Base-by-base conservation (phyloP, 306 rosid genomes). In the Dalbergia cochinchinensis region DNA sequence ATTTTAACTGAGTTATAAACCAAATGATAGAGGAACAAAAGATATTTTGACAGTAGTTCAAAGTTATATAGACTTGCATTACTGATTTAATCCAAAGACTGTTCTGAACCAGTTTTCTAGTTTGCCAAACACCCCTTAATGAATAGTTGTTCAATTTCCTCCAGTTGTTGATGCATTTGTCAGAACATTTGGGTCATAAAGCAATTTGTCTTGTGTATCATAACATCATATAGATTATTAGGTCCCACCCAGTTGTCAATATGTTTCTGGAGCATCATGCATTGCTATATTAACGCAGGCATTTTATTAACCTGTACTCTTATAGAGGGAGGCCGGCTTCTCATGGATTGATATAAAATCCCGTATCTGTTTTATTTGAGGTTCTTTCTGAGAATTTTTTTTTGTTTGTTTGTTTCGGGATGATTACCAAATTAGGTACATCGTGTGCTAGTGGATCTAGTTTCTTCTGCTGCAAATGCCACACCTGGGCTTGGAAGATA, bases 401-500 rank as follows among this genome's bases (percentile, higher is more conserved):
- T 10, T 61, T 71, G n/a, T 65, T 74, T 70, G 65, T 69, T 68
- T 10, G 58, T 70, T 26, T 69, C 69, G 65, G 58, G 69, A 31
- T 48, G 51, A 34, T 18, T 85, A 42, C 55, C 83, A 60, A 61
- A 70, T 58, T 74, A 92, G 99, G 99, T 95, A 58, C 98, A 93
- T 77, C 91, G 99, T 14, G 98, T 95, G 78, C 86, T 95, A 76
- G 87, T 91, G 74, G 99, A 93, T 76, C 86, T 95, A 73, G 96
- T 95, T 80, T 91, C 99, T 77, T 87, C 98, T 48, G 85, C 99
- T 70, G 99, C 99, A 81, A 90, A 78, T 89, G 97, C 92, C 73
- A 95, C 98, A 5, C 98, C 99, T 34, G 99, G 99, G 82, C 99
- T 95, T 65, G 99, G 99, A 86, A 89, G 98, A 82, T 95, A 95